Base-by-base conservation (phyloP, 2,329 filamentous ascomycete species). In the Colletotrichum endophyticum region DNA sequence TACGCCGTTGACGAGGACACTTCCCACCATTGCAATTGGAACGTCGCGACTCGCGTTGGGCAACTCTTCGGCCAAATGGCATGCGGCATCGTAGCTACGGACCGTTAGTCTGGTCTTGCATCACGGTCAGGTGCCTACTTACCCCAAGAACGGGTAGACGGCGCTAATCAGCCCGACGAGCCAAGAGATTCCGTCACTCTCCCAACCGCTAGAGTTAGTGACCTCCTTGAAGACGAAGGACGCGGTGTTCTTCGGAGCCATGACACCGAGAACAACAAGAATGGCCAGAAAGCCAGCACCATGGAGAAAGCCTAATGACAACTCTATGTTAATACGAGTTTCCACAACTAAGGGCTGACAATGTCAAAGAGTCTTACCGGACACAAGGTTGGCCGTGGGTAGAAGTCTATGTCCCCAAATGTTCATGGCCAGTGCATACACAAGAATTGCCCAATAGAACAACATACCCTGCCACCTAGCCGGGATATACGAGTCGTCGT, bases 401-500 rank as follows among this genome's bases (percentile, higher is more conserved):
- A 88, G 78, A 1, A 84, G 67, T 28, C 78, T 83, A 0, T 82
- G 81, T 0, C 86, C 87, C 82, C 83, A 88, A 8, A 88, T 85
- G 27, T 89, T 89, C 34, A 88, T 72, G 0, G 78, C 78, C 7
- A 84, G 77, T 0, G 83, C 82, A 63, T 87, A 88, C 0, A 82
- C 32, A 8, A 88, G 75, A 0, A 88, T 78, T 2, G 85, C 82
- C 87, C 87, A 89, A 78, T 88, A 88, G 59, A 89, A 85, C 0
- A 89, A 77, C 83, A 88, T 86, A 0, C 86, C 87, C 25, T 87
- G 85, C 85, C 86, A 89, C 28, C 86, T 77, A n/a, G 82, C 57
- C 0, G 87, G 85, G 0, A 82, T 62, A 69, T 89, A 90, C 1
- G 79, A 80, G 1, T 84, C 82, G 16, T 86, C 76, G 71, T 87